Evolutionary conservation across 78 protist genomes (phyloP), one percentile per base, ranked within the genome.

Genomic region (Mastigamoeba balamuthi): DNA sequence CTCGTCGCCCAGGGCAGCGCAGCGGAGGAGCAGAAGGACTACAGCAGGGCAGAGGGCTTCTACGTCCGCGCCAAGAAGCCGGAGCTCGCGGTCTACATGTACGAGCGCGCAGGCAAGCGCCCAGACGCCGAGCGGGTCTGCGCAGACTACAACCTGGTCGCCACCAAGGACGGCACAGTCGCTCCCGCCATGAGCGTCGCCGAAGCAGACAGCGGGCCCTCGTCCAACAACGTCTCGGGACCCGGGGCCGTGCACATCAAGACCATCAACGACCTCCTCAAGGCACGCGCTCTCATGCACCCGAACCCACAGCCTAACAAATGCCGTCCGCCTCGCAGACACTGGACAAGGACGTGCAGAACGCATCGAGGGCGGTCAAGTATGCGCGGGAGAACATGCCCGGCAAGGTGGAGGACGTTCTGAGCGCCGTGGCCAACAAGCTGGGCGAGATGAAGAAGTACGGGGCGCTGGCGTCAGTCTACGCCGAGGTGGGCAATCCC

Each of bases 231-330:
- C 28, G 3, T 30, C 65, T 77, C 39, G 68, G 89, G 77, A 41
- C 77, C 64, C 17, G 17, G 0, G 25, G 84, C 85, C 36, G 83
- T 84, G 30, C 80, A 75, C 76, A 0, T 30, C 8, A 5, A 36
- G 10, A 91, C 91, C 6, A 80, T 90, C 58, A 91, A 90, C 43
- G 80, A 74, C 63, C 81, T 80, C 82, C 66, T 84, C 17, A n/a
- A 30, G 68, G n/a, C n/a, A n/a, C n/a, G n/a, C n/a, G n/a, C 29
- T 29, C 41, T 0, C 17, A 4, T 25, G 27, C 8, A 66, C 17
- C 33, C n/a, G n/a, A n/a, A n/a, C n/a, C n/a, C n/a, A n/a, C n/a
- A n/a, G n/a, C n/a, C n/a, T n/a, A n/a, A n/a, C n/a, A n/a, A n/a
- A n/a, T n/a, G n/a, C n/a, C n/a, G n/a, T n/a, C n/a, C n/a, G n/a